Percentiles rank a stretch among this genome's conserved stretches.
Conservation (phyloP, 1,139 yeast genomes). For the Cylindricascospora bacillispora region DNA sequence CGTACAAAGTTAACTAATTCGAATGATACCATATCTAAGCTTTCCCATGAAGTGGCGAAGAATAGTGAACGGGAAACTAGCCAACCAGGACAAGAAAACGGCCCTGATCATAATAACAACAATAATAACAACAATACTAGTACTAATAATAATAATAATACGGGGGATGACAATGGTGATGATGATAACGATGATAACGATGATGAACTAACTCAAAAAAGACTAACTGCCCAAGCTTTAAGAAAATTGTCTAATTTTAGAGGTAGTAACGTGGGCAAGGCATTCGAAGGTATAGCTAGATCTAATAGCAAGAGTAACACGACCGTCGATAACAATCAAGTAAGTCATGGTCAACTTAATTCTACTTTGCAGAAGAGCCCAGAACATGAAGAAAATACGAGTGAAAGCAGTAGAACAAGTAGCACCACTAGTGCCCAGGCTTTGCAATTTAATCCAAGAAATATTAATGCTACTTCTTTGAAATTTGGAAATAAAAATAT, state of each 20-base stretch:
- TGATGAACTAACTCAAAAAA: constrained; percentile 21
- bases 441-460: too few relatives aligned
- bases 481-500: constrained; percentile 12
- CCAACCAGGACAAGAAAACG: constrained; percentile 1
- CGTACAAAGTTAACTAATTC: too few relatives aligned
- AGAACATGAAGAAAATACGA: not conserved
- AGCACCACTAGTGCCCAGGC: not conserved
- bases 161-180: not conserved
- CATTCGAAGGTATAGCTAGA: constrained; percentile 3
- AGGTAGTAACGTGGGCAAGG: constrained; percentile 6
- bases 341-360: not conserved
- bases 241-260: constrained; percentile 25
- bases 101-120: not conserved
- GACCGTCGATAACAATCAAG: too few relatives aligned
- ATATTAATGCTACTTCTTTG: not conserved
- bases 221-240: constrained; percentile 30
- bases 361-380: not conserved
- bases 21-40: too few relatives aligned
- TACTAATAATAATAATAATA: constrained; percentile 1
- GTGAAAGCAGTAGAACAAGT: not conserved
- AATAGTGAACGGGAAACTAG: not conserved
- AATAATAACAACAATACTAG: constrained; percentile 1
- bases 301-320: constrained; percentile 3
- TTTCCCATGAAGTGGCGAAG: too few relatives aligned
- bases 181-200: constrained; percentile 5